Evolutionary conservation across 805 yeast species (phyloP).

Genomic region (Barnettozyma botsteinii): DNA sequence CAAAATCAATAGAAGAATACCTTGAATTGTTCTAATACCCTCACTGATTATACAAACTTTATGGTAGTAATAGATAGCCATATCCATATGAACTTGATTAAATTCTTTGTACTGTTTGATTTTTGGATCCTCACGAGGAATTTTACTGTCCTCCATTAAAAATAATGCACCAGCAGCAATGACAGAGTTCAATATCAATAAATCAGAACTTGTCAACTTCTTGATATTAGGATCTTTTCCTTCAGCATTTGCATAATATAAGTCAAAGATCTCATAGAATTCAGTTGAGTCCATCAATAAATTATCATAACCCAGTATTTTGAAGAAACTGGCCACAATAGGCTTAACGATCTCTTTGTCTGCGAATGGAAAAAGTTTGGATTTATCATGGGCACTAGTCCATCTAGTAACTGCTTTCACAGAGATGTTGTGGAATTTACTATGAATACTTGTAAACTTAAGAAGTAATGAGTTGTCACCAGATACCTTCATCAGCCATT

Average conservation of each 20-base stretch:
- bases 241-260: slow-evolving; percentile 11
- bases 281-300: slow-evolving; percentile 15
- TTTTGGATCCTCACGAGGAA: slow-evolving; percentile 1
- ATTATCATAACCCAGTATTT: slow-evolving; percentile 6
- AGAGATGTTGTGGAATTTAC: slow-evolving; percentile 18
- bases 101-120: slow-evolving; percentile 22
- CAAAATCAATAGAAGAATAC: slow-evolving; percentile 40
- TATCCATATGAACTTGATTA: slow-evolving; percentile 29
- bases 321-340: slow-evolving; percentile 15
- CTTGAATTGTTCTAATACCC: slow-evolving; percentile 47
- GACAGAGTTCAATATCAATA: slow-evolving; percentile 27
- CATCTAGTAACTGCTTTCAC: slow-evolving; percentile 23
- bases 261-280: slow-evolving; percentile 15
- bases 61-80: slow-evolving; percentile 48
- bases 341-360: slow-evolving; percentile 17
- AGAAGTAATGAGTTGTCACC: slow-evolving; percentile 15
- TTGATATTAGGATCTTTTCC: slow-evolving; percentile 6
- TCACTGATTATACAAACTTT: slow-evolving; percentile 44
- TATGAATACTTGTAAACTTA: slow-evolving; percentile 24
- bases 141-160: not conserved
- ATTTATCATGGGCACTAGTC: slow-evolving; percentile 30
- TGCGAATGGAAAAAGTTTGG: slow-evolving; percentile 28
- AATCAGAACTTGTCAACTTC: slow-evolving; percentile 27
- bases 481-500: slow-evolving; percentile 30
- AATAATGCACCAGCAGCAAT: slow-evolving; percentile 22